Evolutionary conservation across 2,329 filamentous ascomycete species (phyloP), one percentile per base, ranked within the genome.

Genomic region (Epichloe festucae): DNA sequence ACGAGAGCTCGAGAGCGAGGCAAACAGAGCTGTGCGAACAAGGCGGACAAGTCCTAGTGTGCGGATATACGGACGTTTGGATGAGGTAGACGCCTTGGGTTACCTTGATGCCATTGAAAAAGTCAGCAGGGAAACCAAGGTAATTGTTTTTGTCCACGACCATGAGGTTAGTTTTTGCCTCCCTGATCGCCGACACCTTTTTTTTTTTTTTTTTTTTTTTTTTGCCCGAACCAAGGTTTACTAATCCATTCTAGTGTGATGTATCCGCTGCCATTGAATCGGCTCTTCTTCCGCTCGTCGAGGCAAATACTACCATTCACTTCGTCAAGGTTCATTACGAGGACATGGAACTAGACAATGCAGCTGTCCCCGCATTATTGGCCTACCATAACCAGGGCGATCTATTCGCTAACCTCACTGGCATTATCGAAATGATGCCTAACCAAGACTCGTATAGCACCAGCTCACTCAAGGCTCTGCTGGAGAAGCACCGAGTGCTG

Each of bases 31-130:
- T 58, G 74, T 81, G 47, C 76, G 77, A 55, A 85, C 75, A 55
- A 75, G 85, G 61, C 80, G 83, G 61, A 84, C 81, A 49, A 91
- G 84, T 65, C 88, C 89, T 1, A 89, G 84, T 60, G 79, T 85
- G 56, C 75, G 87, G 57, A 75, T 84, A 53, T 97, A 86, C 64
- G 93, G 93, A 21, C 79, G 77, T 12, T 72, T 97, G 56, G 85
- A 90, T 55, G 78, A 81, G 53, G 93, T 97, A 1, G 90, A 97
- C 72, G 91, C 89, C 7, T 74, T 85, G 57, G 93, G 90, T 17
- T 98, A 95, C 62, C 77, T 98, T n/a, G 90, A 97, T 67, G 90
- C 91, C 51, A 89, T 97, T 59, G 93, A 98, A 71, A 93, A 89
- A 69, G 88, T 91, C 4, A 76, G 82, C 40, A 70, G 82, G 46